Evolutionary conservation across 2,329 filamentous ascomycete genomes (phyloP), one percentile per base, ranked within the genome.

Genomic region (Claviceps sp.): DNA sequence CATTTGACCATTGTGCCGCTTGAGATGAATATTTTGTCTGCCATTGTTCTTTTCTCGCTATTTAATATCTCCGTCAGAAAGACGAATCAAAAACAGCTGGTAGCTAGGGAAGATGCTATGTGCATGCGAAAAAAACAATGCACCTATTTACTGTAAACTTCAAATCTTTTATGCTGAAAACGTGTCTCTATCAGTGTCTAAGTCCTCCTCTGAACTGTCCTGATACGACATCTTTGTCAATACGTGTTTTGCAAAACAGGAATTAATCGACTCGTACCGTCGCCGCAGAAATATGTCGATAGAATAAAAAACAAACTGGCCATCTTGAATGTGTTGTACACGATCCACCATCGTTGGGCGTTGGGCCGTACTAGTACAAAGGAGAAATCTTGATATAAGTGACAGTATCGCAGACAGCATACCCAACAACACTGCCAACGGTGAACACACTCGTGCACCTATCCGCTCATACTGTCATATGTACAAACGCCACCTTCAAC

Each of bases 101-200:
- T 54, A 52, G 50, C 43, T 54, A 52, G 37, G 46, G 44, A 26
- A 34, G 34, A 40, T 8, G n/a, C 24, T 50, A 39, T 41, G 41
- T 13, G 41, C 46, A 49, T 47, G 37, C 26, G 41, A 47, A 47
- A 39, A 37, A 22, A 44, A 34, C 45, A 40, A 51, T 44, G 5
- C 19, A 44, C 2, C 24, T 16, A 13, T 10, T 43, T 24, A 8
- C 26, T 30, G 26, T 30, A 8, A 8, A 34, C 30, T 34, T 34
- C 30, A 34, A 11, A 34, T 3, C 30, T 11, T 10, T 4, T 4
- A 34, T 34, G 30, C 30, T 34, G 30, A 11, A 34, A 34, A 11
- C 10, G 3, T 11, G 10, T 34, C 30, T 34, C 30, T 4, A 11
- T 34, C 30, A 11, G 30, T 34, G 10, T 34, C 30, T 34, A 34